Evolutionary conservation across 2,329 filamentous ascomycete species (phyloP).

Genomic region (Fusarium camptoceras): DNA sequence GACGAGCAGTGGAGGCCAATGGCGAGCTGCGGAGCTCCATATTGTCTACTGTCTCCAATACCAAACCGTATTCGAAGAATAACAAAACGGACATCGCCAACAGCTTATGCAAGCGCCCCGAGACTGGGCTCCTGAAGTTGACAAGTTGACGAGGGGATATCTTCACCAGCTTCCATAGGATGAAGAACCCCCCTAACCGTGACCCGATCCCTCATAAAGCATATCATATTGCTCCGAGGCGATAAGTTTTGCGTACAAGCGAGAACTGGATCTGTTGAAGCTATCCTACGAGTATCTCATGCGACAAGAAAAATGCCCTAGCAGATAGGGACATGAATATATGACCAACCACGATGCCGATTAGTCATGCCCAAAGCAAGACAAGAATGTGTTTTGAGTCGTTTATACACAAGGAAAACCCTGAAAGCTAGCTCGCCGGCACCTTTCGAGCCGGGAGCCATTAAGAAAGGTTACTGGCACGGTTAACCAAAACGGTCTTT

Average conservation of each 20-base stretch:
- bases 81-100: neutral
- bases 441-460: neutral
- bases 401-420: neutral
- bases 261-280: neutral
- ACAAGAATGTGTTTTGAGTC: neutral
- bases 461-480: neutral
- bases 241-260: neutral
- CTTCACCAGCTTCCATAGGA: neutral
- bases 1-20: neutral
- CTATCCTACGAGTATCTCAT: neutral
- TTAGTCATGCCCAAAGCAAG: neutral
- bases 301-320: neutral
- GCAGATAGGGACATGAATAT: neutral
- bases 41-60: neutral
- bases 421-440: neutral
- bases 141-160: neutral
- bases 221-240: neutral
- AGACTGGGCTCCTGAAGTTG: neutral
- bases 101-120: neutral
- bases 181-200: neutral
- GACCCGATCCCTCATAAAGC: neutral
- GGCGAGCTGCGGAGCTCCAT: neutral
- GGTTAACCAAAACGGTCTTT: too few relatives aligned
- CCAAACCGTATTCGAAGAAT: too few relatives aligned
- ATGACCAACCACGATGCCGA: neutral